Conservation (phyloP, 495 filamentous ascomycete species). For the Schizothecium vesticola region DNA sequence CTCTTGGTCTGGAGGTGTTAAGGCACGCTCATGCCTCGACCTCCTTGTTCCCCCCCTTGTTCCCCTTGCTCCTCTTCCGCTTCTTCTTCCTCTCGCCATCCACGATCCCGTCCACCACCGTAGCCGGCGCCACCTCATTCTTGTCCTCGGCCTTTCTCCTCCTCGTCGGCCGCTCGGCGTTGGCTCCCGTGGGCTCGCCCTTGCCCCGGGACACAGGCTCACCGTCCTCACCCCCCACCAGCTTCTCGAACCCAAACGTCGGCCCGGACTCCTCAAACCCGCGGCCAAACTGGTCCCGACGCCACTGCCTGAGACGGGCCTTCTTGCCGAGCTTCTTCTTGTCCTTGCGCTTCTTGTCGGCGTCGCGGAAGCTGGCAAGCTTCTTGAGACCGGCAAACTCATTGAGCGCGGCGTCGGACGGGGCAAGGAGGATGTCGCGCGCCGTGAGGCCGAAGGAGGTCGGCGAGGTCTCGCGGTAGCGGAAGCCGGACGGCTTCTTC, state of each 20-base stretch:
- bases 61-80: slow-evolving; percentile 43
- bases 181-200: slow-evolving; percentile 15
- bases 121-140: slow-evolving; percentile 3
- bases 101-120: slow-evolving; percentile 16
- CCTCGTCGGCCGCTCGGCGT: slow-evolving; percentile 8
- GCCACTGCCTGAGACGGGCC: slow-evolving; percentile 80
- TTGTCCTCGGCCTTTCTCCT: background rate
- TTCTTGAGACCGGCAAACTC: slow-evolving; percentile 91
- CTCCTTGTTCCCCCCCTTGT: slow-evolving; percentile 21
- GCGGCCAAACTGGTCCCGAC: slow-evolving; percentile 83
- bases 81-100: slow-evolving; percentile 45
- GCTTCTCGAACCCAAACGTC: slow-evolving; percentile 41
- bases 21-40: slow-evolving; percentile 14
- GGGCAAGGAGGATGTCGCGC: slow-evolving; percentile 84
- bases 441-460: slow-evolving; percentile 82
- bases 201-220: slow-evolving; percentile 1
- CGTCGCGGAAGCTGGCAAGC: slow-evolving; percentile 80
- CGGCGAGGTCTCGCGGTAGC: slow-evolving; percentile 91
- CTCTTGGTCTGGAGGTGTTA: too few relatives aligned
- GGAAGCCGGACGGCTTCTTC: slow-evolving; percentile 50
- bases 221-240: slow-evolving; percentile 18
- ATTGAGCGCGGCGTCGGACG: slow-evolving; percentile 77
- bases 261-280: slow-evolving; percentile 45
- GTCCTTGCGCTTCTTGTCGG: slow-evolving; percentile 81
- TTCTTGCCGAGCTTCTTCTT: slow-evolving; percentile 88